Evolutionary conservation across 306 rosid genomes (phyloP).

Genomic region (Prunus salicina): DNA sequence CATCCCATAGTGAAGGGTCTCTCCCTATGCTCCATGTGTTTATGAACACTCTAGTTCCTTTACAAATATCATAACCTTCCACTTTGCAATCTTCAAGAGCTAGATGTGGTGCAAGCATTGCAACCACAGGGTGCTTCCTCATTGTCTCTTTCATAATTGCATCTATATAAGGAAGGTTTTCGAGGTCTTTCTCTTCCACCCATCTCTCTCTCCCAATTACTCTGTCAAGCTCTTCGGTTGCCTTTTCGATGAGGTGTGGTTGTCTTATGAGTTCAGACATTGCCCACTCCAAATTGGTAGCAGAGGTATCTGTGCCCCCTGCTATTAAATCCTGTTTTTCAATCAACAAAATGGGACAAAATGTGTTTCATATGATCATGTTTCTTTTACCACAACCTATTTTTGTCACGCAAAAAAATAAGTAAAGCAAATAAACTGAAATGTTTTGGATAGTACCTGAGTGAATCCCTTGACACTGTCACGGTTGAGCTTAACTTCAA

Average conservation of each 20-base stretch:
- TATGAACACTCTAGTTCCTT: constrained; percentile 17
- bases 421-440: too few relatives aligned
- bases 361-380: too few relatives aligned
- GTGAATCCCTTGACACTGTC: constrained; percentile 34
- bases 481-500: constrained; percentile 29
- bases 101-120: constrained; percentile 6
- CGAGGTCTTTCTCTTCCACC: constrained; percentile 30
- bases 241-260: constrained; percentile 16
- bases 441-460: too few relatives aligned
- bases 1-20: constrained; percentile 20
- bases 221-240: constrained; percentile 26
- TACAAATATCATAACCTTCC: constrained; percentile 15
- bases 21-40: constrained; percentile 38
- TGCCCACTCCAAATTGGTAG: constrained; percentile 27
- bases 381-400: too few relatives aligned
- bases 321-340: constrained; percentile 24
- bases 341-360: too few relatives aligned
- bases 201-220: constrained; percentile 29
- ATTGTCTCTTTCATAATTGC: constrained; percentile 32
- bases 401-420: too few relatives aligned
- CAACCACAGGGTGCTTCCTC: constrained; percentile 23
- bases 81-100: constrained; percentile 29
- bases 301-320: constrained; percentile 29
- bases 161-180: constrained; percentile 22
- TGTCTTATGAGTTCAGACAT: constrained; percentile 37